These are phyloP conservation scores for Malus hybrid DNA, from an alignment of 331 rosid species.

Conservation along the genomic window DNA sequence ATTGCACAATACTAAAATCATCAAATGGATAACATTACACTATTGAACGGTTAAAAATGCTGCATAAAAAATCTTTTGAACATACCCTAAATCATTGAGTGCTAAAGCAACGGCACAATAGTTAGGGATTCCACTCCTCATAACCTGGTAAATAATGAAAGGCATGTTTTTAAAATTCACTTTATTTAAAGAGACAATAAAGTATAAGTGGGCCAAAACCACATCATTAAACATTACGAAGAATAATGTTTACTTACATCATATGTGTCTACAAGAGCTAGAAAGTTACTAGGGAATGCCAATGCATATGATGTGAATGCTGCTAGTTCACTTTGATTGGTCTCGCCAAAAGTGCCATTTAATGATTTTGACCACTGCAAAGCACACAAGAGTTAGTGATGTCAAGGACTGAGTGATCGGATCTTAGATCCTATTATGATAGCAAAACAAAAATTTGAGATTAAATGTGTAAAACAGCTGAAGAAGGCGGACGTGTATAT, in stretches of 20 bases:
- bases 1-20: background rate
- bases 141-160: conserved; percentile 51
- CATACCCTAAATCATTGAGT: conserved; percentile 83
- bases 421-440: background rate
- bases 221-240: background rate
- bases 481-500: background rate
- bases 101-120: conserved; percentile 95
- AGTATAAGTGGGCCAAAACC: conserved; percentile 3
- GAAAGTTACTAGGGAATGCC: conserved; percentile 83
- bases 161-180: background rate
- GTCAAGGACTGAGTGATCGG: background rate
- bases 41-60: background rate
- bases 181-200: background rate
- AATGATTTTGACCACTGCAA: conserved; percentile 61
- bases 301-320: conserved; percentile 87
- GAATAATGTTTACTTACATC: conserved; percentile 50
- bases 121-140: conserved; percentile 93
- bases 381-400: conserved; percentile 8
- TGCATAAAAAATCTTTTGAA: background rate
- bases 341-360: conserved; percentile 60
- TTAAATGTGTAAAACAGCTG: background rate
- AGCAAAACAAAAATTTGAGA: background rate
- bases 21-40: background rate
- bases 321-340: conserved; percentile 90
- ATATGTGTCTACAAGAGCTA: conserved; percentile 93